phyloP scores from a whole-genome alignment of 2,329 filamentous ascomycete genomes.

The Sarocladium kiliense region DNA sequence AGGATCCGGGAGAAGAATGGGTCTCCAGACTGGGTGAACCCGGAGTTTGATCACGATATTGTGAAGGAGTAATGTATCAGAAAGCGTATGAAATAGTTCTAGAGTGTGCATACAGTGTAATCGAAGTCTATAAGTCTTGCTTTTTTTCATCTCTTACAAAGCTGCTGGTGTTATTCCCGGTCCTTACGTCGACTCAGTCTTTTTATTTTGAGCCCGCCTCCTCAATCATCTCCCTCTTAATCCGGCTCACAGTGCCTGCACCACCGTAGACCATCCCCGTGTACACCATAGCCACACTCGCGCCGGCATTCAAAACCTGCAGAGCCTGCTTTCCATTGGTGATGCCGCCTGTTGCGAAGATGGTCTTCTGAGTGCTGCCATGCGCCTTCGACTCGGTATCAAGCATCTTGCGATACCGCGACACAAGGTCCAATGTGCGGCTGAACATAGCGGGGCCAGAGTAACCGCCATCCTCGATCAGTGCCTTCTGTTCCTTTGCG shows the following conservation, averaged over 20 bases:
- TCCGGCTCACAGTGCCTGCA: constrained; percentile 57
- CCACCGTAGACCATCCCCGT: constrained; percentile 67
- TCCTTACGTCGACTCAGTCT: background rate
- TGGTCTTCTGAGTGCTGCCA: constrained; percentile 57
- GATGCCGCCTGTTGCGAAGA: constrained; percentile 93
- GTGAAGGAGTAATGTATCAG: background rate
- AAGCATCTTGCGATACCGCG: constrained; percentile 67
- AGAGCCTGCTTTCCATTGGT: constrained; percentile 81
- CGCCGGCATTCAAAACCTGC: constrained; percentile 79
- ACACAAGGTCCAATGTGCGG: constrained; percentile 72
- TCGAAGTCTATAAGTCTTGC: background rate
- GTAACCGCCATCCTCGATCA: constrained; percentile 80
- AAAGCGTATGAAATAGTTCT: too few species aligned
- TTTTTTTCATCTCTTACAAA: background rate
- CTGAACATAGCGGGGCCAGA: constrained; percentile 87
- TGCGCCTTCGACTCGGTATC: constrained; percentile 39
- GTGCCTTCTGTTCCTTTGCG: constrained; percentile 57
- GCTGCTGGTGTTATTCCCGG: background rate
- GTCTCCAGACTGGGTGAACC: constrained; percentile 39
- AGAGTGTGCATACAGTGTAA: background rate
- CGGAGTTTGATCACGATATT: constrained; percentile 25
- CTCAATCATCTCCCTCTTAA: constrained; percentile 58
- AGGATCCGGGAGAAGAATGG: constrained; percentile 28
- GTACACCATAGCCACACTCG: constrained; percentile 87
- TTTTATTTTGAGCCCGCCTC: constrained; percentile 12